Evolutionary conservation across 2,329 filamentous ascomycete genomes (phyloP).

Genomic region (Microdochium paspali): DNA sequence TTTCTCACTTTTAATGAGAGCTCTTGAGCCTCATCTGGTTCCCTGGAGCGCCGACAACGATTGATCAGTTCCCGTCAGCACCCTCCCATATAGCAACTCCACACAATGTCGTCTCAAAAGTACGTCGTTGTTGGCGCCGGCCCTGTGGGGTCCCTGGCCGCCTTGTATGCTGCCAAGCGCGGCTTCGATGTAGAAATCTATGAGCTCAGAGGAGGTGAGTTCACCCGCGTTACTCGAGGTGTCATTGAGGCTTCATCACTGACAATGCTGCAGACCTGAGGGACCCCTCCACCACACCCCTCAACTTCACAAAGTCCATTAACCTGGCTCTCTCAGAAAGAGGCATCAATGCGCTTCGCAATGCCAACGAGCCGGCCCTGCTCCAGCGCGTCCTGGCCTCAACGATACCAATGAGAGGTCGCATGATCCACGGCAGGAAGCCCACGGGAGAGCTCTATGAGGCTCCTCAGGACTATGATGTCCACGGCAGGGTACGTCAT

Average conservation of each 20-base stretch:
- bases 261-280: constrained; percentile 60
- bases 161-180: constrained; percentile 81
- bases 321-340: constrained; percentile 91
- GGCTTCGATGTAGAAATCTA: constrained; percentile 91
- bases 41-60: neutral
- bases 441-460: constrained; percentile 58
- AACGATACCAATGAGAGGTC: constrained; percentile 87
- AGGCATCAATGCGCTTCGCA: constrained; percentile 78
- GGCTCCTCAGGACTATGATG: constrained; percentile 80
- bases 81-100: neutral
- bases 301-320: constrained; percentile 98
- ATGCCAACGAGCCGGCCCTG: constrained; percentile 57
- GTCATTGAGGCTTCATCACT: too few species aligned
- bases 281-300: constrained; percentile 68
- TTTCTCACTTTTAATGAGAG: neutral
- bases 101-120: constrained; percentile 36
- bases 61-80: neutral
- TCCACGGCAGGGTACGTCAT: constrained; percentile 65
- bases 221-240: constrained; percentile 11
- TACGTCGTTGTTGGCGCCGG: constrained; percentile 84
- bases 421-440: constrained; percentile 81
- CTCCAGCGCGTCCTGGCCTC: constrained; percentile 64
- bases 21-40: neutral
- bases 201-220: constrained; percentile 81
- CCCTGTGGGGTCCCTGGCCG: constrained; percentile 85